Percentiles rank a stretch among this genome's conserved stretches.
Evolutionary conservation across 2,329 filamentous ascomycete species (phyloP).

Genomic region (Chalaropsis ovoidea): DNA sequence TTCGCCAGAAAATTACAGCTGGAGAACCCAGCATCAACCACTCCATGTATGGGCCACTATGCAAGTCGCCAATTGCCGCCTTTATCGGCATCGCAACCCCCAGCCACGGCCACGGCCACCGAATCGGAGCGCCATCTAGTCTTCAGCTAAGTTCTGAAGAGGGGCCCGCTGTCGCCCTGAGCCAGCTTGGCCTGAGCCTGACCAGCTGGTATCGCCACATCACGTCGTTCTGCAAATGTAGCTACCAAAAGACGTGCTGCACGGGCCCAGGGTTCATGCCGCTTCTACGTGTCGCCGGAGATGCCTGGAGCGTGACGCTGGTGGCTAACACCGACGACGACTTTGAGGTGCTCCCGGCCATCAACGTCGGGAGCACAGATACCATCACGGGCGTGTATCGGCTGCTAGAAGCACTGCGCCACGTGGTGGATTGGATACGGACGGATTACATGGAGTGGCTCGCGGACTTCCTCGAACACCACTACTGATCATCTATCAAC

Average conservation of each 20-base stretch:
- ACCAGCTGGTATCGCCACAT: constrained; percentile 20
- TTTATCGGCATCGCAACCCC: constrained; percentile 19
- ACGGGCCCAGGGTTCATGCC: constrained; percentile 22
- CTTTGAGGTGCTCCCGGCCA: constrained; percentile 21
- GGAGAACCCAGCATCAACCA: constrained; percentile 21
- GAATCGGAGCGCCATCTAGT: not conserved
- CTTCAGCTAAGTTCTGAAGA: not conserved
- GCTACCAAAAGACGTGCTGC: constrained; percentile 17
- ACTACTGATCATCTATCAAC: constrained; percentile 1
- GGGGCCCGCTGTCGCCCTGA: constrained; percentile 6
- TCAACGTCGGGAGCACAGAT: constrained; percentile 23
- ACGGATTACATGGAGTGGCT: constrained; percentile 23
- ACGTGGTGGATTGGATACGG: constrained; percentile 19
- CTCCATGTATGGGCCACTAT: constrained; percentile 21
- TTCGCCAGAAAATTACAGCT: constrained; percentile 10
- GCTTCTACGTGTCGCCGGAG: constrained; percentile 19
- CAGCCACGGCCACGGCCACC: constrained; percentile 10
- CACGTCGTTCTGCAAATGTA: constrained; percentile 21
- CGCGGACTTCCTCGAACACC: constrained; percentile 20
- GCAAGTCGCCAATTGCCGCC: constrained; percentile 20
- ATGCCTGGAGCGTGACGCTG: constrained; percentile 22
- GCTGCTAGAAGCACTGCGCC: constrained; percentile 19
- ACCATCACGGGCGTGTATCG: constrained; percentile 23
- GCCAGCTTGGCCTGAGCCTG: constrained; percentile 16
- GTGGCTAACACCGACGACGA: constrained; percentile 23